Conservation (phyloP, 2,329 filamentous ascomycete genomes). For the Ilyonectria mors-panacis region DNA sequence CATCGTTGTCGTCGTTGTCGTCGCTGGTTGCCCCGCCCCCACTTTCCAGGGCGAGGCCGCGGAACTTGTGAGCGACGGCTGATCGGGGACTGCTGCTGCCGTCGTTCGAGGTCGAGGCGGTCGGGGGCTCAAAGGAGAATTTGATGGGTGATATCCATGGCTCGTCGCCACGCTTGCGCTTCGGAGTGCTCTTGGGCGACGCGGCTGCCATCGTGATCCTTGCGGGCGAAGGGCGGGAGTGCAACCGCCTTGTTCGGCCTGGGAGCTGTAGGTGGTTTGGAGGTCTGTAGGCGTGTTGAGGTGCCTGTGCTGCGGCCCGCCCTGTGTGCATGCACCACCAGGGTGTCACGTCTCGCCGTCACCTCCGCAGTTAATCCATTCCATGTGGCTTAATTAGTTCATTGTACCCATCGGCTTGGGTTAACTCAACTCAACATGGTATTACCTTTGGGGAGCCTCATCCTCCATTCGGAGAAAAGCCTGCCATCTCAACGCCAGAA, state of each 20-base stretch:
- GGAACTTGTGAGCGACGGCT: conserved; percentile 67
- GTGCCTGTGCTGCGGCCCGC: conserved; percentile 15
- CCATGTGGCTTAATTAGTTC: not conserved
- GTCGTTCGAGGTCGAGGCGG: conserved; percentile 56
- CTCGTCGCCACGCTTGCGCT: conserved; percentile 62
- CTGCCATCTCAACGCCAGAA: too few species aligned
- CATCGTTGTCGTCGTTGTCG: conserved; percentile 50
- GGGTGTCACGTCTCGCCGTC: conserved; percentile 23
- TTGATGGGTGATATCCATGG: conserved; percentile 52
- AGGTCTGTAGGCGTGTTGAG: not conserved
- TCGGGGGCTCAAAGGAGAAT: conserved; percentile 63
- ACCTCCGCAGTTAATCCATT: conserved; percentile 3
- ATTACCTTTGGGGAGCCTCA: too few species aligned
- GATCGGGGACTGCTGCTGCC: conserved; percentile 68
- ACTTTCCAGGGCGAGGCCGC: conserved; percentile 63
- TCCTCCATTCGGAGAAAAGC: too few species aligned
- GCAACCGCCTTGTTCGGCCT: conserved; percentile 18
- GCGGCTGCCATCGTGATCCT: conserved; percentile 43
- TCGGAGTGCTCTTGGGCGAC: conserved; percentile 56
- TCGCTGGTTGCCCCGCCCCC: conserved; percentile 61
- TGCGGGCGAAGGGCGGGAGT: conserved; percentile 20
- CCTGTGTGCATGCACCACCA: conserved; percentile 35
- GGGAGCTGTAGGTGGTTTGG: not conserved
- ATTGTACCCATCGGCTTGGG: not conserved
- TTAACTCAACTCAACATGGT: not conserved